A percentile compares a stretch with the other conserved stretches of the same genome.
Evolutionary conservation across 139 green algal species (phyloP).

Genomic region (Chlorella sp.): DNA sequence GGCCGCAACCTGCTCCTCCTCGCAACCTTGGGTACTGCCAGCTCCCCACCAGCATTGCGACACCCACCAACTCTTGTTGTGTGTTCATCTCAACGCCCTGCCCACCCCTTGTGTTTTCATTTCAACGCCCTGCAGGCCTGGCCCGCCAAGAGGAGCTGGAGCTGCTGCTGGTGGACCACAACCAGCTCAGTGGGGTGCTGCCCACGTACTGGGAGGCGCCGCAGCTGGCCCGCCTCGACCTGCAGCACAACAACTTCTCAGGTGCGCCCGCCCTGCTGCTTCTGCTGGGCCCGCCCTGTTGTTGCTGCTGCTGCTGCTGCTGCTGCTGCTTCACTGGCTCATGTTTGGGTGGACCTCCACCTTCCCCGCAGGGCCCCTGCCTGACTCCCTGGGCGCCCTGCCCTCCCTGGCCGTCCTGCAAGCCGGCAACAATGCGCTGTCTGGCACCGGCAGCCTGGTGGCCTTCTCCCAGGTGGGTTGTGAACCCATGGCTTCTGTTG

Average conservation of each 20-base stretch:
- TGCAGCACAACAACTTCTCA: conserved; percentile 1
- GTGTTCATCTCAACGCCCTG: too few relatives aligned
- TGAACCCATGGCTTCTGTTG: too few relatives aligned
- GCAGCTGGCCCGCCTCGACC: not conserved
- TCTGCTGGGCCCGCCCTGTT: too few relatives aligned
- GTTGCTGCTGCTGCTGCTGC: too few relatives aligned
- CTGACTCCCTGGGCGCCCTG: not conserved
- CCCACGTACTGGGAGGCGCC: not conserved
- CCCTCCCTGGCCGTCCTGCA: not conserved
- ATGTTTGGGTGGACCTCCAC: too few relatives aligned
- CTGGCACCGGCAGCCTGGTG: not conserved
- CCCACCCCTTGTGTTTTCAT: too few relatives aligned
- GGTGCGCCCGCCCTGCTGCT: not conserved
- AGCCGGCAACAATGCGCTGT: not conserved
- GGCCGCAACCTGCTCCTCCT: not conserved
- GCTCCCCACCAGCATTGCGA: too few relatives aligned
- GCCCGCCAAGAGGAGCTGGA: not conserved
- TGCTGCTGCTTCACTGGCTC: too few relatives aligned
- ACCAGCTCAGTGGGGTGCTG: conserved; percentile 2
- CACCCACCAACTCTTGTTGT: too few relatives aligned
- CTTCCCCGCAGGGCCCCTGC: not conserved
- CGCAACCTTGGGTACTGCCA: too few relatives aligned
- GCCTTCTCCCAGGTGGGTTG: conserved; percentile 5
- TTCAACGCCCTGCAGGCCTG: conserved; percentile 25
- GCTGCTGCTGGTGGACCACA: conserved; percentile 12